Base-by-base conservation (phyloP, 495 filamentous ascomycete species). In the Xylaria intraflava region DNA sequence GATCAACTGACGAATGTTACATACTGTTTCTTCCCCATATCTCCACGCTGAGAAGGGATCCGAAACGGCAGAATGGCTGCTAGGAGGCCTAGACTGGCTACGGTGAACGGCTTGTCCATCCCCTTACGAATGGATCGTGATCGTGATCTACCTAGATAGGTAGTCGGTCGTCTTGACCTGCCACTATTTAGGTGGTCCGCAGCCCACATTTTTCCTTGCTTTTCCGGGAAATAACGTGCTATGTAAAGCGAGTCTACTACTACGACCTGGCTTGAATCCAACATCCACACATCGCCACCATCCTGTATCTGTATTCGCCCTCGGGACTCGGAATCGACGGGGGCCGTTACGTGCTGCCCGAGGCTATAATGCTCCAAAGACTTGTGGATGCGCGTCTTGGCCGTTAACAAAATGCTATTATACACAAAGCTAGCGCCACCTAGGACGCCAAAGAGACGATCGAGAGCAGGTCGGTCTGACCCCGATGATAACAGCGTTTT, bases 361-460 rank as follows among this genome's bases (percentile, higher is more conserved):
- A 49, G 39, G 19, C 26, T 24, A 31, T 12, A 22, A 48, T 26
- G 36, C 30, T 49, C 35, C 46, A 49, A 12, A 56, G 47, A 44
- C 27, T 49, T 16, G 38, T 42, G 36, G 22, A 30, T 29, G 52
- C 46, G 42, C 43, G 20, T 54, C 36, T 26, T 22, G 24, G 23
- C 52, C 16, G 47, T 19, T 57, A 40, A 55, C 55, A 61, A 57
- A 38, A 84, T 83, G 81, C 64, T 84, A 62, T 63, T 84, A 33
- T 83, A 82, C 54, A 79, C 80, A 27, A 72, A 71, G 58, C 62
- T 74, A 41, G 81, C 81, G 46, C 66, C 76, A 56, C 78, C 81
- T 30, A 84, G 82, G 62, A 69, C 72, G 56, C 81, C 81, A 30
- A 84, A 84, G 67, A 72, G 69, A 52, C 73, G 81, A 55, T 83